Percentiles rank a stretch among this genome's conserved stretches.
Conservation (phyloP, 2,329 filamentous ascomycete species). For the Capronia coronata region DNA sequence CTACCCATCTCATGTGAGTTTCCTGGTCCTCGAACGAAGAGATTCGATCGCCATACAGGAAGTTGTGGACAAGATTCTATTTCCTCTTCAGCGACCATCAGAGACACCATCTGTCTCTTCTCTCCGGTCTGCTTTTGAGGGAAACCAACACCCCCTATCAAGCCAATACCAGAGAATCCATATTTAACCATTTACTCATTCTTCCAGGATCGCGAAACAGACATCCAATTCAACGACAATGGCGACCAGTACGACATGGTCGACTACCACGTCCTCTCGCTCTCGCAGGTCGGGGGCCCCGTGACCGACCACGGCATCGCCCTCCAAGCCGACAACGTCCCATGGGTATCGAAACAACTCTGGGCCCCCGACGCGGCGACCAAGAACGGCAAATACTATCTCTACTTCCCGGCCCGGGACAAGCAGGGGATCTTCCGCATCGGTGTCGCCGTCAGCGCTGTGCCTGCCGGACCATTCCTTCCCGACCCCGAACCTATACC, state of each 20-base stretch:
- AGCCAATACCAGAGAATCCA: too few relatives aligned
- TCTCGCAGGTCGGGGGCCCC: slow-evolving; percentile 48
- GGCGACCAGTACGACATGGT: slow-evolving; percentile 80
- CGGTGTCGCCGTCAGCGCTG: slow-evolving; percentile 60
- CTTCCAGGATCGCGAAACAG: slow-evolving; percentile 68
- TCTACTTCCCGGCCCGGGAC: slow-evolving; percentile 72
- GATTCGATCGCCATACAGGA: too few relatives aligned
- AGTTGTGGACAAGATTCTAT: too few relatives aligned
- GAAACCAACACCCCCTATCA: too few relatives aligned
- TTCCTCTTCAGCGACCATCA: too few relatives aligned
- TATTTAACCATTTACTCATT: too few relatives aligned
- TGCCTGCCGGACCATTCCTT: slow-evolving; percentile 63
- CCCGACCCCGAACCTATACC: slow-evolving; percentile 59
- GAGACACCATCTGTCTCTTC: too few relatives aligned
- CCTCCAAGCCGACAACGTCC: slow-evolving; percentile 58
- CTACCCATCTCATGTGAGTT: slow-evolving; percentile 55
- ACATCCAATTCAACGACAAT: slow-evolving; percentile 72
- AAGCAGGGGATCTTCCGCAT: slow-evolving; percentile 65
- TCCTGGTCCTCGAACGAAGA: too few relatives aligned
- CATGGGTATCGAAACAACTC: slow-evolving; percentile 71
- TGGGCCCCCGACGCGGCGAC: slow-evolving; percentile 71
- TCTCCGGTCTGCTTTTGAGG: too few relatives aligned
- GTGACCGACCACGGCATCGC: slow-evolving; percentile 69
- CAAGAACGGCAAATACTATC: slow-evolving; percentile 58
- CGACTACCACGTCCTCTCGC: slow-evolving; percentile 73